Evolutionary conservation across 2,329 filamentous ascomycete genomes (phyloP).

Genomic region (Coccinonectria pachysandricola): DNA sequence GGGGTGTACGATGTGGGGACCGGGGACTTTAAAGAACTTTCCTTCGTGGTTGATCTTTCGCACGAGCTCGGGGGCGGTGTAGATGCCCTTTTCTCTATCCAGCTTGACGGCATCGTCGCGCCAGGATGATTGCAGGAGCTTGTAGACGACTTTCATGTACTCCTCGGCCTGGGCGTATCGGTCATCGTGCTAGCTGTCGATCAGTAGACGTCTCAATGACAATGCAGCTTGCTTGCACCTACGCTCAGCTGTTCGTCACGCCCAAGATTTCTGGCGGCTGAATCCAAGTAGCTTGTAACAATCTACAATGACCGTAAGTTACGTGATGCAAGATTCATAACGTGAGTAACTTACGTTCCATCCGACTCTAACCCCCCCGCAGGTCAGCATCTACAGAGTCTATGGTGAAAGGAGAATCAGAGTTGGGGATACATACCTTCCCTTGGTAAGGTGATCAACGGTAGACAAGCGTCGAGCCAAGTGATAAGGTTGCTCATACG

Average conservation of each 20-base stretch:
- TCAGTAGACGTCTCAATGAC: no score
- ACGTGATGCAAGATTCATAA: background rate
- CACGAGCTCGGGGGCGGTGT: conserved; percentile 41
- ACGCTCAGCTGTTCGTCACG: conserved; percentile 40
- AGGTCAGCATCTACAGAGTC: no score
- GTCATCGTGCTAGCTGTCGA: no score
- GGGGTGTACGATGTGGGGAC: conserved; percentile 56
- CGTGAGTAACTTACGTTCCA: conserved; percentile 37
- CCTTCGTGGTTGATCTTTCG: conserved; percentile 57
- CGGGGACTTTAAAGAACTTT: conserved; percentile 52
- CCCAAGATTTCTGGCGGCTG: conserved; percentile 56
- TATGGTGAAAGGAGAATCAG: conserved; percentile 15
- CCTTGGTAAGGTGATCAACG: conserved; percentile 56
- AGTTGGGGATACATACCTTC: no score
- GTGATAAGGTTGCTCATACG: conserved; percentile 62
- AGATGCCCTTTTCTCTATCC: conserved; percentile 47
- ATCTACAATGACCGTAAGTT: conserved; percentile 32
- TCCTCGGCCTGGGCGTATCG: conserved; percentile 55
- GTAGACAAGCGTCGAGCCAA: conserved; percentile 56
- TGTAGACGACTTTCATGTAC: conserved; percentile 55
- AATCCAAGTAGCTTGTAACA: conserved; percentile 62
- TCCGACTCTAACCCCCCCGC: conserved; percentile 35
- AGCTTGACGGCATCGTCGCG: conserved; percentile 54
- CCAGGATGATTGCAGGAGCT: conserved; percentile 59
- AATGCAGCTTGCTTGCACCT: no score